These are phyloP conservation scores for Amylostereum areolatum DNA, from an alignment of 1,284 basidiomycete species.

Conservation along the genomic window DNA sequence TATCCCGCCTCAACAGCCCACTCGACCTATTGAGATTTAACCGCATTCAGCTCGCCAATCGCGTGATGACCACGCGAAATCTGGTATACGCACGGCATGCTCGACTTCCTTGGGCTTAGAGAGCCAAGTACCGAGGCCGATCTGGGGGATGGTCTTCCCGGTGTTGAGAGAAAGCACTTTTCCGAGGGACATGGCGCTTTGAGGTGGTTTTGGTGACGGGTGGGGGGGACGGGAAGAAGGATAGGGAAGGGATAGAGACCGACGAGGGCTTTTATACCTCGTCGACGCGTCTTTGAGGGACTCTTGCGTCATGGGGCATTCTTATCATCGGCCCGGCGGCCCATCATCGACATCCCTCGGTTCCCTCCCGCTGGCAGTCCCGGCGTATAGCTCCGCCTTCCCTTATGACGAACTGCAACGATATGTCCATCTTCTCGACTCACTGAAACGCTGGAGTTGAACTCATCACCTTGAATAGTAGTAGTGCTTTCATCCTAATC, in stretches of 20 bases:
- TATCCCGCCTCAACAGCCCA: constrained; percentile 71
- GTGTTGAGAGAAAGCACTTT: constrained; percentile 49
- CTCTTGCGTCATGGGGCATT: too few species aligned
- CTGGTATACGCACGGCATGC: constrained; percentile 46
- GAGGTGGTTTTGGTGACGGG: constrained; percentile 4
- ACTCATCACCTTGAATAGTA: too few species aligned
- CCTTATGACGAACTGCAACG: too few species aligned
- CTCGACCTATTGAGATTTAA: constrained; percentile 48
- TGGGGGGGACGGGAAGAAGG: neutral
- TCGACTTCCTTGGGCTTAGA: constrained; percentile 75
- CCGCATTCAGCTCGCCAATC: constrained; percentile 1
- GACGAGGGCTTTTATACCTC: neutral
- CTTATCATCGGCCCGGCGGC: too few species aligned
- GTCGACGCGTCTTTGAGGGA: too few species aligned
- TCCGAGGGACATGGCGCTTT: constrained; percentile 60
- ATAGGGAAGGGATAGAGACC: neutral
- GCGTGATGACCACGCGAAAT: constrained; percentile 3
- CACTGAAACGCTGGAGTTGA: too few species aligned
- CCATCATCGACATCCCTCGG: neutral
- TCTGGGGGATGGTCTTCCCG: constrained; percentile 54
- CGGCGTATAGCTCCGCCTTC: neutral
- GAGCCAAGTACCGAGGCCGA: constrained; percentile 83
- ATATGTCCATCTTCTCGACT: too few species aligned
- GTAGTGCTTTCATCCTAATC: too few species aligned
- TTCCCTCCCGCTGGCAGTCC: neutral